phyloP scores from a whole-genome alignment of 208 protist species.

The Lotmaria passim region DNA sequence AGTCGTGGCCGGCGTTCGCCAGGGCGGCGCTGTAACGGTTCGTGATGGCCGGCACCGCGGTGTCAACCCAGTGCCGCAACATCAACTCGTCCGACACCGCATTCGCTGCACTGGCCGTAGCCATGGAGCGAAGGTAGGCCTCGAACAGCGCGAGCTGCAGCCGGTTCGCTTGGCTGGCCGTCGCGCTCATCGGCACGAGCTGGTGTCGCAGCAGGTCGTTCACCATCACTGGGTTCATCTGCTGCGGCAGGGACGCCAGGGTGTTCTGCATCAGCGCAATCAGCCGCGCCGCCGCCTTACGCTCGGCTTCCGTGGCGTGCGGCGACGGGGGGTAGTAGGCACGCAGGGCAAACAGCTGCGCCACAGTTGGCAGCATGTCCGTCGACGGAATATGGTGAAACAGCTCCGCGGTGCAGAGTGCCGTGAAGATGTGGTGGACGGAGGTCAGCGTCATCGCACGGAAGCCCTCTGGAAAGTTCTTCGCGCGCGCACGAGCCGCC shows the following conservation, averaged over 20 bases:
- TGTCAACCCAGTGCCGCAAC: constrained; percentile 72
- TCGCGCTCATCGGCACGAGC: constrained; percentile 37
- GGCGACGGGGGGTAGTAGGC: constrained; percentile 38
- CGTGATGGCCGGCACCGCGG: constrained; percentile 43
- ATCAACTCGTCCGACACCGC: constrained; percentile 60
- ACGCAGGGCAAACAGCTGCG: constrained; percentile 50
- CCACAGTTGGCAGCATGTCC: constrained; percentile 46
- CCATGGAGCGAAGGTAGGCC: constrained; percentile 68
- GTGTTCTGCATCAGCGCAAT: constrained; percentile 35
- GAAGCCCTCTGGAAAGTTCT: constrained; percentile 39
- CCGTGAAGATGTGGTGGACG: constrained; percentile 37
- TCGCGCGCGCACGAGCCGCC: constrained; percentile 28
- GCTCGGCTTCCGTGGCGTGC: constrained; percentile 25
- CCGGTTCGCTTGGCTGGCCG: constrained; percentile 29
- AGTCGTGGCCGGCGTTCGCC: constrained; percentile 64
- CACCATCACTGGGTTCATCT: constrained; percentile 41
- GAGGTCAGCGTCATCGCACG: constrained; percentile 35
- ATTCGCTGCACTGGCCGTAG: constrained; percentile 59
- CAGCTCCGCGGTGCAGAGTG: constrained; percentile 40
- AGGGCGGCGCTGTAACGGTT: constrained; percentile 53
- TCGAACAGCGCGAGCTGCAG: constrained; percentile 69
- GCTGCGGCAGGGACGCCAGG: constrained; percentile 34
- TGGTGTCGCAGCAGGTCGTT: constrained; percentile 26
- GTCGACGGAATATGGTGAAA: constrained; percentile 29
- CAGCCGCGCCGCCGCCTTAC: constrained; percentile 19